Percentiles rank a stretch among this genome's conserved stretches.
Conservation (phyloP, 2,329 filamentous ascomycete species). For the Tolypocladium endophyticum region DNA sequence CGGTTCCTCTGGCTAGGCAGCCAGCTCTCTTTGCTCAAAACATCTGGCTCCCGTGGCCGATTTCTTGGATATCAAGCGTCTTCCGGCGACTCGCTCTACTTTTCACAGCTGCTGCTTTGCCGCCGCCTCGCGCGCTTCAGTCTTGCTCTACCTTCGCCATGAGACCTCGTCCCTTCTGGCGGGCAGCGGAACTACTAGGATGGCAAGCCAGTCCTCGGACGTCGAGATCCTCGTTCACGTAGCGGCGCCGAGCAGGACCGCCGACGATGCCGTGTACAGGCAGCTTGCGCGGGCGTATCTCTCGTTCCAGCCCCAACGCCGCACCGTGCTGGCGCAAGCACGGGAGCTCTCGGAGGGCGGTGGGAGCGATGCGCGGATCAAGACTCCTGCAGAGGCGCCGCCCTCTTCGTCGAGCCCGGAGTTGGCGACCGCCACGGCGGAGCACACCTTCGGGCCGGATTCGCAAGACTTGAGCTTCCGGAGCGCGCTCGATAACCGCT, state of each 20-base stretch:
- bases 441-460: conserved; percentile 15
- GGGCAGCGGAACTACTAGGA: conserved; percentile 5
- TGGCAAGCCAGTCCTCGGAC: conserved; percentile 17
- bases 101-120: background rate
- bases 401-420: conserved; percentile 4
- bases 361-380: background rate
- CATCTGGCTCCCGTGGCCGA: background rate
- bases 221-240: conserved; percentile 47
- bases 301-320: conserved; percentile 27
- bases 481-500: conserved; percentile 33
- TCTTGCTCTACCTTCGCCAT: background rate
- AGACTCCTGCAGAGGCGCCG: background rate
- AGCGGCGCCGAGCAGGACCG: conserved; percentile 35
- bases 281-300: conserved; percentile 40
- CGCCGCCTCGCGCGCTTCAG: background rate
- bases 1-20: background rate
- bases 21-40: background rate
- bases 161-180: background rate
- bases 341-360: background rate
- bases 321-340: conserved; percentile 1
- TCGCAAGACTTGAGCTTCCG: conserved; percentile 32
- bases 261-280: conserved; percentile 38
- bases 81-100: too few relatives aligned
- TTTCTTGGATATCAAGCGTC: background rate
- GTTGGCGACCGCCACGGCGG: conserved; percentile 6